phyloP scores from a whole-genome alignment of 2,329 filamentous ascomycete species.

The Pseudogymnoascus sp. region DNA sequence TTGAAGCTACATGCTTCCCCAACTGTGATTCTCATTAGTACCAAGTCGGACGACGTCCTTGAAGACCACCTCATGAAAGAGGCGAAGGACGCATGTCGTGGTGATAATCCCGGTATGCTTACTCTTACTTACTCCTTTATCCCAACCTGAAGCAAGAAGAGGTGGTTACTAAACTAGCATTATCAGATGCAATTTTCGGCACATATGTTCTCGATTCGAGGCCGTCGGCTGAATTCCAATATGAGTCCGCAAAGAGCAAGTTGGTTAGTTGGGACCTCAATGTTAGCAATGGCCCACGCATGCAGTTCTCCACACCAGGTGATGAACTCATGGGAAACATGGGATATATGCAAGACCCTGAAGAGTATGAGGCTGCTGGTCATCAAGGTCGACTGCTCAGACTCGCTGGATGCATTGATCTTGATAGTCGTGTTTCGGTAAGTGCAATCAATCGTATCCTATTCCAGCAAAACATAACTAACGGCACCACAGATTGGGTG shows the following conservation, averaged over 20 bases:
- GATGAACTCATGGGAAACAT: slow-evolving; percentile 28
- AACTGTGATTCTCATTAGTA: slow-evolving; percentile 43
- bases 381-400: slow-evolving; percentile 58
- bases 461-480: neutral
- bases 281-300: slow-evolving; percentile 36
- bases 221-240: slow-evolving; percentile 64
- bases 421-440: slow-evolving; percentile 66
- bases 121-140: neutral
- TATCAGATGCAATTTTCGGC: slow-evolving; percentile 31
- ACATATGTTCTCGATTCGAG: slow-evolving; percentile 54
- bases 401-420: slow-evolving; percentile 61
- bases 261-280: slow-evolving; percentile 49
- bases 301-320: slow-evolving; percentile 55
- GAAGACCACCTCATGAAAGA: slow-evolving; percentile 26
- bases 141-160: neutral
- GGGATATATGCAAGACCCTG: slow-evolving; percentile 27
- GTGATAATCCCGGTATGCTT: slow-evolving; percentile 3
- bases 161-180: neutral
- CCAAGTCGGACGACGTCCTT: slow-evolving; percentile 26
- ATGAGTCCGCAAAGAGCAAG: slow-evolving; percentile 57
- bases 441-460: slow-evolving; percentile 15
- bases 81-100: slow-evolving; percentile 21
- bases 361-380: slow-evolving; percentile 36
- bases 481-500: slow-evolving; percentile 52
- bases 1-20: slow-evolving; percentile 47